A percentile compares a stretch with the other conserved stretches of the same genome.
Evolutionary conservation across 2,329 filamentous ascomycete genomes (phyloP).

Genomic region (Pyrenophora seminiperda): DNA sequence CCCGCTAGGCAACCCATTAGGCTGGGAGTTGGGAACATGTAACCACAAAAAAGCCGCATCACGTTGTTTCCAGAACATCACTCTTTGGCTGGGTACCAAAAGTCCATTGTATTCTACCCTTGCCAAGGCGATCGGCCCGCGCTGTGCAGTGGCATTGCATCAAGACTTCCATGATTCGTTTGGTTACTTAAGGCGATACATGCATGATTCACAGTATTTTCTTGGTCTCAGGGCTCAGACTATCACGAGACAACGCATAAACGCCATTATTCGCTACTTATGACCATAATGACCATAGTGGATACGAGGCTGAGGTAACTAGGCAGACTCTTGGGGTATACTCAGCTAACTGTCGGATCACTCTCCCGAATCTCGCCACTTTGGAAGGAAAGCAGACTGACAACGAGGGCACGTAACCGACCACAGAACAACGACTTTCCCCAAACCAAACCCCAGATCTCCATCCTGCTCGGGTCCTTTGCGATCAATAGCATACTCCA

Average conservation of each 20-base stretch:
- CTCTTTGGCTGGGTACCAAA: constrained; percentile 3
- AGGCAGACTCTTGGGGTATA: constrained; percentile 6
- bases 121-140: constrained; percentile 20
- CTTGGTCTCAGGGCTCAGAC: constrained; percentile 5
- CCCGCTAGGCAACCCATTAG: too few species aligned
- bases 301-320: not conserved
- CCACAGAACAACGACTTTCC: not conserved
- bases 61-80: not conserved
- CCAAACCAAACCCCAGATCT: not conserved
- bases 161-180: constrained; percentile 12
- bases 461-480: too few species aligned
- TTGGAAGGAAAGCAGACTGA: not conserved
- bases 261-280: too few species aligned
- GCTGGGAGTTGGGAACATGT: too few species aligned
- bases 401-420: constrained; percentile 1
- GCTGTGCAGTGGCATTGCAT: not conserved
- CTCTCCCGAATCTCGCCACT: constrained; percentile 3
- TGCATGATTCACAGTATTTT: not conserved
- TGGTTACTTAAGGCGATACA: not conserved
- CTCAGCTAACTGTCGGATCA: not conserved
- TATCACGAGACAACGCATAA: constrained; percentile 13
- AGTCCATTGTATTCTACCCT: not conserved
- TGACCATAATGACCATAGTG: not conserved
- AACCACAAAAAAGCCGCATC: too few species aligned
- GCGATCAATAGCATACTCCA: too few species aligned